These are phyloP conservation scores for Phaeosphaeria sp. DNA, from an alignment of 2,329 filamentous ascomycete species.

Conservation along the genomic window DNA sequence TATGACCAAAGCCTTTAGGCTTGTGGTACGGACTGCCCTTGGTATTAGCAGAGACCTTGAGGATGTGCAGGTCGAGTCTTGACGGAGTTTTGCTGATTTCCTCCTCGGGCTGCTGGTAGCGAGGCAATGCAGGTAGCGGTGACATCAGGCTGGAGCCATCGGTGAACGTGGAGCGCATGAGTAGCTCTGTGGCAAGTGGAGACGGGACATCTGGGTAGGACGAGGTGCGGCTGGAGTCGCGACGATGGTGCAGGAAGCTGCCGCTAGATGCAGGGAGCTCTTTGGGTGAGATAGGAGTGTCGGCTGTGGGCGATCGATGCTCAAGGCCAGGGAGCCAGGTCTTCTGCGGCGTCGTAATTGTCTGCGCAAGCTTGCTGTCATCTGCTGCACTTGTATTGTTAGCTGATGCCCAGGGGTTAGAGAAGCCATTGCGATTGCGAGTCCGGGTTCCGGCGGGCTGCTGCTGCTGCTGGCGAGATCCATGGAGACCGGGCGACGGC, in stretches of 20 bases:
- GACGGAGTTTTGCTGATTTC: background rate
- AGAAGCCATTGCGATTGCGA: background rate
- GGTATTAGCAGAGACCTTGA: background rate
- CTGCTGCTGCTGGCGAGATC: background rate
- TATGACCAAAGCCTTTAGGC: background rate
- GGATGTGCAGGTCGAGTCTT: background rate
- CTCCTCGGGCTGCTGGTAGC: background rate
- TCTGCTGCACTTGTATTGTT: background rate
- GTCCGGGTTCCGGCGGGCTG: background rate
- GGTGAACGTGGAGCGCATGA: background rate
- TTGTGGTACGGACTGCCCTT: background rate
- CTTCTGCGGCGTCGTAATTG: background rate
- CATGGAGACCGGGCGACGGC: background rate
- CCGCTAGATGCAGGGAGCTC: background rate
- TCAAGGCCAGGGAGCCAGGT: slow-evolving; percentile 2
- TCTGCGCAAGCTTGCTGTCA: background rate
- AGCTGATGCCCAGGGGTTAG: background rate
- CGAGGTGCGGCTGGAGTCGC: background rate
- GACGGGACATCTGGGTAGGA: slow-evolving; percentile 2
- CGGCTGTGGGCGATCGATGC: background rate
- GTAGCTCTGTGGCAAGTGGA: background rate
- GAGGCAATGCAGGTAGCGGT: background rate
- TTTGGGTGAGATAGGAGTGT: background rate
- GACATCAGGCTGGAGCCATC: background rate
- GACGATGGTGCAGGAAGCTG: background rate